These are phyloP conservation scores for Boehmeria nivea DNA, from an alignment of 306 rosid genomes.

Conservation along the genomic window DNA sequence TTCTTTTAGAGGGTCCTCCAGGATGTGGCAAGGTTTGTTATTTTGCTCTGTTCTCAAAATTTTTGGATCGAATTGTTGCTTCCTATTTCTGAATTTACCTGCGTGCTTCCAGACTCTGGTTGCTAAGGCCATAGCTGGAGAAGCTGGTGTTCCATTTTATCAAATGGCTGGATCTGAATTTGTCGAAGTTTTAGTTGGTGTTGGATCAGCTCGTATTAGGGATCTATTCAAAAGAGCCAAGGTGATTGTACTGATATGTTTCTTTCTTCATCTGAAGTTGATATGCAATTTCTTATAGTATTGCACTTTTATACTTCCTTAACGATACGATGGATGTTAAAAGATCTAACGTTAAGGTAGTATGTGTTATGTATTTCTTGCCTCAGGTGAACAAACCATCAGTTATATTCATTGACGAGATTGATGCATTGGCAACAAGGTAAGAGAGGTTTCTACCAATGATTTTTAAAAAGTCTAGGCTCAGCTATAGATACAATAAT, in stretches of 20 bases:
- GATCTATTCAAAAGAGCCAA: slow-evolving; percentile 97
- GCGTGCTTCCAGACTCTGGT: slow-evolving; percentile 75
- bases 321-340: not conserved
- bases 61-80: slow-evolving; percentile 9
- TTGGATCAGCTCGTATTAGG: slow-evolving; percentile 98
- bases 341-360: slow-evolving; percentile 8
- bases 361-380: not conserved
- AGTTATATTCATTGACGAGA: slow-evolving; percentile 92
- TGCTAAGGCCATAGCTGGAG: slow-evolving; percentile 99
- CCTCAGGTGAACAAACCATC: slow-evolving; percentile 97
- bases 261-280: slow-evolving; percentile 9
- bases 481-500: too few species aligned
- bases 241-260: slow-evolving; percentile 42
- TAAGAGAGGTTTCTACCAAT: slow-evolving; percentile 17
- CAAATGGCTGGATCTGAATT: slow-evolving; percentile 99
- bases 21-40: slow-evolving; percentile 97
- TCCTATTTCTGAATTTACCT: slow-evolving; percentile 13
- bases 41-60: slow-evolving; percentile 22
- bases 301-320: too few species aligned
- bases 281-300: not conserved
- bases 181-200: slow-evolving; percentile 97
- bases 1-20: slow-evolving; percentile 97
- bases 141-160: slow-evolving; percentile 98
- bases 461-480: too few species aligned
- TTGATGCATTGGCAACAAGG: slow-evolving; percentile 97